Conservation (phyloP, 352 stramenopile species). For the Globisporangium yorkense region DNA sequence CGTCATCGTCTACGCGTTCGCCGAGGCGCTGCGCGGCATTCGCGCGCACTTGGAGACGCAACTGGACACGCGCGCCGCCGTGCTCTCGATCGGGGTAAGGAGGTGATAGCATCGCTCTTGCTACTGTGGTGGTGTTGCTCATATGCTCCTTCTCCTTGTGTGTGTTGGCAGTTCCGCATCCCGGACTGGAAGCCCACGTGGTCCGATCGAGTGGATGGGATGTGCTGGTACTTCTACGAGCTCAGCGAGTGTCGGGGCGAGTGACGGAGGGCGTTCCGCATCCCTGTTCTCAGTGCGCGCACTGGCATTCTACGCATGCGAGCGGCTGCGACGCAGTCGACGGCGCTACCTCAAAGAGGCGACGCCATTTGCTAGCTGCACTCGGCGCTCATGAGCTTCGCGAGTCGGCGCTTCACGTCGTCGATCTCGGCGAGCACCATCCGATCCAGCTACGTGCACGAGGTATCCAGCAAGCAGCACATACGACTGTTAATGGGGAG, state of each 20-base stretch:
- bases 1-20: conserved; percentile 84
- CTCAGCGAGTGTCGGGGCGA: conserved; percentile 20
- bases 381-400: conserved; percentile 28
- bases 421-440: conserved; percentile 58
- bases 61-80: conserved; percentile 26
- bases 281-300: not conserved
- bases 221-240: conserved; percentile 78
- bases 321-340: too few relatives aligned
- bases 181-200: conserved; percentile 59
- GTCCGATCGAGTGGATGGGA: conserved; percentile 36
- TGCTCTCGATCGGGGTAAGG: conserved; percentile 77
- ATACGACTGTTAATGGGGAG: not conserved
- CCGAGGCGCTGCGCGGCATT: conserved; percentile 64
- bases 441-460: conserved; percentile 35
- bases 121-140: not conserved
- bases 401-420: conserved; percentile 58
- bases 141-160: not conserved
- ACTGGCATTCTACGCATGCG: not conserved
- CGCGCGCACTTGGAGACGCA: conserved; percentile 41
- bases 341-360: too few relatives aligned
- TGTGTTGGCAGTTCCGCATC: conserved; percentile 54
- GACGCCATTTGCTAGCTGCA: not conserved
- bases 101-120: too few relatives aligned
- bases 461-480: not conserved
- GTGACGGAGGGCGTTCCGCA: not conserved